Evolutionary conservation across 169 alveolate genomes (phyloP).

Genomic region (Perkinsus marinus): DNA sequence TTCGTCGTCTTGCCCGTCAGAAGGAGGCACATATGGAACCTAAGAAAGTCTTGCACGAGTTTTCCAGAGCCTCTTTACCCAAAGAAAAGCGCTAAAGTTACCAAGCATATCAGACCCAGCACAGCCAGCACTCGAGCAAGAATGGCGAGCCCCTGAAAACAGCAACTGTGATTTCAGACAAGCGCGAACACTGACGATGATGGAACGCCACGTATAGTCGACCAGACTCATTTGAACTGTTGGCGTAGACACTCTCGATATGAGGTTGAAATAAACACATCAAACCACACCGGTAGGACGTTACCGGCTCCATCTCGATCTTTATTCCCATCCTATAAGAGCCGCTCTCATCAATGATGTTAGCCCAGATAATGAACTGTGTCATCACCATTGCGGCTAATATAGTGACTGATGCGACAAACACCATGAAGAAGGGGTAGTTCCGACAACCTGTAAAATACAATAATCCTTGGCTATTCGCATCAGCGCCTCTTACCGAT

Average conservation of each 20-base stretch:
- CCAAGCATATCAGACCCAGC: not conserved
- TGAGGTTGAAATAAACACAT: too few species aligned
- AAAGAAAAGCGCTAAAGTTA: not conserved
- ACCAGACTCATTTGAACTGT: not conserved
- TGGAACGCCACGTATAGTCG: not conserved
- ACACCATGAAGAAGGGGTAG: not conserved
- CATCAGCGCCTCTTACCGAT: constrained; percentile 38
- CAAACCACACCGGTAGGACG: too few species aligned
- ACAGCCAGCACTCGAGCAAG: not conserved
- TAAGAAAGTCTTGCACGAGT: not conserved
- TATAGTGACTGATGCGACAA: not conserved
- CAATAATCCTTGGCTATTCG: not conserved
- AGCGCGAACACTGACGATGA: not conserved
- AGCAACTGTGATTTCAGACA: not conserved
- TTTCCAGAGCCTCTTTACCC: not conserved
- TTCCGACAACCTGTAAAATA: not conserved
- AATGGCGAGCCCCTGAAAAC: not conserved
- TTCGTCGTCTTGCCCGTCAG: not conserved
- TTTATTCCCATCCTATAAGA: not conserved
- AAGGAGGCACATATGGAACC: not conserved
- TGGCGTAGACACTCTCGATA: too few species aligned
- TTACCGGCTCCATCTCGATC: not conserved
- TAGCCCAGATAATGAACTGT: not conserved
- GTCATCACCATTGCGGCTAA: not conserved
- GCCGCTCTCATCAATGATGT: not conserved